These are phyloP conservation scores for Haematococcus sp. DNA, from an alignment of 139 green algal genomes.

Conservation along the genomic window DNA sequence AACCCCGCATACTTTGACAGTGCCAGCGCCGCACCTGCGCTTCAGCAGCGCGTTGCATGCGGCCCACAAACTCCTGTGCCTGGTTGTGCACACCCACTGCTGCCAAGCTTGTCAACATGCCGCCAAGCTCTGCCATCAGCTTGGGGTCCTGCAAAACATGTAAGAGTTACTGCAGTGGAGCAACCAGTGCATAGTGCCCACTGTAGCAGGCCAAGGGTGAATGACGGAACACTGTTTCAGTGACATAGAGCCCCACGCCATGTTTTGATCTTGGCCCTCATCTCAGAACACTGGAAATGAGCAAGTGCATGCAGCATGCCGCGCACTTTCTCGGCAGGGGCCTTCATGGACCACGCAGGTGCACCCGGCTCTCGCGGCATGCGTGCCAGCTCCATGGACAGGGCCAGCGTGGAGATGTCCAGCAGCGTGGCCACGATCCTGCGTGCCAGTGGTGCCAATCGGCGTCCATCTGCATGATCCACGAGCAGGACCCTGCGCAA, in stretches of 20 bases:
- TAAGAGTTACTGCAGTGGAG: background rate
- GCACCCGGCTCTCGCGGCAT: background rate
- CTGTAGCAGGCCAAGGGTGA: too few species aligned
- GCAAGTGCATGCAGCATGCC: background rate
- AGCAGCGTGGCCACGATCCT: constrained; percentile 11
- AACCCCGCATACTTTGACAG: background rate
- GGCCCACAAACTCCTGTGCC: constrained; percentile 6
- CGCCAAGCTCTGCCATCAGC: constrained; percentile 1
- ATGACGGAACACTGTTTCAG: too few species aligned
- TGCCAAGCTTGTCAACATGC: background rate
- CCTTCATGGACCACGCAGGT: background rate
- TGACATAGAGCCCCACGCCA: too few species aligned
- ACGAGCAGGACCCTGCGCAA: too few species aligned
- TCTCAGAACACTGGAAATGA: too few species aligned
- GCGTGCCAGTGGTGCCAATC: background rate
- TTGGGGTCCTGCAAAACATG: constrained; percentile 4
- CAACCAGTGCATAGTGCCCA: too few species aligned
- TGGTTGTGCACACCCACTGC: constrained; percentile 1
- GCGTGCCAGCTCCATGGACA: constrained; percentile 9
- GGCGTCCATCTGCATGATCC: too few species aligned
- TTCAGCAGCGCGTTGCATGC: background rate
- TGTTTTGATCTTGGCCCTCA: too few species aligned
- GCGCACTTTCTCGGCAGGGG: background rate
- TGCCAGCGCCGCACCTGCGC: background rate
- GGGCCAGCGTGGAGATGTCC: constrained; percentile 19